Conservation (phyloP, 2,329 filamentous ascomycete genomes). For the Fusarium newnesense region DNA sequence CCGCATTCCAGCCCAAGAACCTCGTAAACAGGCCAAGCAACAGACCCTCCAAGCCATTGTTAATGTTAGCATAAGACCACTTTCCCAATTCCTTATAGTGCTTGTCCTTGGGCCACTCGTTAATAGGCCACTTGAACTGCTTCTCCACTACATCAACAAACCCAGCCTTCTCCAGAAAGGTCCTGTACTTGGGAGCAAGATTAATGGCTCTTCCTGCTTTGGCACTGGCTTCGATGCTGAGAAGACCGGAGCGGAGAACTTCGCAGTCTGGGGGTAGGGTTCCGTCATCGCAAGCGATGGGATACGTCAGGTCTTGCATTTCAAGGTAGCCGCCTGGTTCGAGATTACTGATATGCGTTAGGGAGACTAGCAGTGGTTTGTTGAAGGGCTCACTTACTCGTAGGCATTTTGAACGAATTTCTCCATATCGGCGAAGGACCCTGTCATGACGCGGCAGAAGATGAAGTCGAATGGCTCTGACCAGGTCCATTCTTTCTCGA, state of each 20-base stretch:
- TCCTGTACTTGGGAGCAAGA: constrained; percentile 8
- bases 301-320: constrained; percentile 17
- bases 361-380: rapidly evolving
- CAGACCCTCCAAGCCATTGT: constrained; percentile 9
- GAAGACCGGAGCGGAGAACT: not conserved
- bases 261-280: not conserved
- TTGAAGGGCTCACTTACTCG: rapidly evolving
- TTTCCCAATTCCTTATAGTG: constrained; percentile 21
- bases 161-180: not conserved
- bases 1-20: constrained; percentile 6
- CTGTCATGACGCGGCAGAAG: constrained; percentile 13
- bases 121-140: constrained; percentile 15
- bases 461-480: not conserved
- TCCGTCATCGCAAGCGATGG: constrained; percentile 3
- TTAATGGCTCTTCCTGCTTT: not conserved
- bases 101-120: constrained; percentile 23
- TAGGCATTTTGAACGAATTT: not conserved
- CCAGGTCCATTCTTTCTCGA: constrained; percentile 17
- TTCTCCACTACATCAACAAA: not conserved
- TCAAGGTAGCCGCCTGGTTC: constrained; percentile 7
- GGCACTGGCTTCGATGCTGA: constrained; percentile 3
- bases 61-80: constrained; percentile 20
- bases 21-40: constrained; percentile 12
- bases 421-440: constrained; percentile 8
- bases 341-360: not conserved